Evolutionary conservation across 768 basidiomycete genomes (phyloP), one percentile per base, ranked within the genome.

Genomic region (Sutorius australiensis): DNA sequence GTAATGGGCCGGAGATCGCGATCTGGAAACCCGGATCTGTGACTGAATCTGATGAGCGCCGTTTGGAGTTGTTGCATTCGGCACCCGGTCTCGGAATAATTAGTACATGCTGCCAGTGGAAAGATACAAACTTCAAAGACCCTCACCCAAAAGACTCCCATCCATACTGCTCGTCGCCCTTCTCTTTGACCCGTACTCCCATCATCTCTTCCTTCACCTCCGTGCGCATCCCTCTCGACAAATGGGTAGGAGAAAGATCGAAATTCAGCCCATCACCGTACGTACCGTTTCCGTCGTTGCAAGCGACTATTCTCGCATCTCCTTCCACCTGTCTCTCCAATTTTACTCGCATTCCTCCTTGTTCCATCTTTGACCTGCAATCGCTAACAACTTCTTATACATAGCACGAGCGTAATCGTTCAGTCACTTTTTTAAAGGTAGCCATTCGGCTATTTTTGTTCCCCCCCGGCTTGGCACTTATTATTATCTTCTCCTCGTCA

Each of bases 371-470:
- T 69, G 62, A 61, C 67, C 44, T 53, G 11, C 46, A 61, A 61
- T 57, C 63, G 66, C 67, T 61, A 68, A 71, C 69, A 0, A n/a
- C 48, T 33, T 64, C 70, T 71, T 77, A 74, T 73, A 70, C 74
- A 73, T 78, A 92, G 89, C 87, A 92, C 75, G 90, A 92, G 74
- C 85, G 90, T 73, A 92, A 92, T 71, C 86, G 90, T 62, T 87
- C 88, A 57, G 90, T 92, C 68, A 92, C 90, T 62, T 92, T 92
- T 79, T 76, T 92, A 75, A 92, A 92, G 84, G 90, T 80, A 75
- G 61, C 77, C 48, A 67, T 72, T 75, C 74, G 76, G 75, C 81
- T 85, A 85, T 87, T 83, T 81, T 83, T 81, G 76, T 71, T 62
- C 6, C 34, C 50, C 46, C 58, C 51, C 36, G 61, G 60, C 71